phyloP scores from a whole-genome alignment of 306 rosid species.

The Cucurbita maxima region DNA sequence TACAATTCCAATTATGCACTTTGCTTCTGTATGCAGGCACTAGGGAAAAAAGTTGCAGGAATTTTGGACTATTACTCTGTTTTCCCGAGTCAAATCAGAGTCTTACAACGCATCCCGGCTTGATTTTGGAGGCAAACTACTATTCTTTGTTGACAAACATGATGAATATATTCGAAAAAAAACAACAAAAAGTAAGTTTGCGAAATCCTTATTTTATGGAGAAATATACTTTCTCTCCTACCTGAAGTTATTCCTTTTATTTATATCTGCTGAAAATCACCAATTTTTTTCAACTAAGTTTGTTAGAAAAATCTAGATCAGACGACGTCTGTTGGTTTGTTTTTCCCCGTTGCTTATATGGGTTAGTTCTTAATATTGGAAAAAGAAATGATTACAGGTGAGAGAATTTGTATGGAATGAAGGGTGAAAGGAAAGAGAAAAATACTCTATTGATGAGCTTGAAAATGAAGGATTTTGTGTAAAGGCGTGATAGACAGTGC shows the following conservation, averaged over 20 bases:
- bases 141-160: constrained; percentile 1
- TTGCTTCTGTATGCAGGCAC: constrained; percentile 1
- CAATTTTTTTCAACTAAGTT: background rate
- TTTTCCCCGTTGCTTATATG: background rate
- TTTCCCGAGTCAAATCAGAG: background rate
- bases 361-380: background rate
- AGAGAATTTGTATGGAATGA: background rate
- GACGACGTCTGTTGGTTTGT: background rate
- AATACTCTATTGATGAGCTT: background rate
- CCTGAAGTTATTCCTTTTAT: constrained; percentile 3
- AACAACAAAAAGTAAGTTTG: constrained; percentile 1
- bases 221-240: background rate
- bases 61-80: background rate
- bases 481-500: constrained; percentile 33
- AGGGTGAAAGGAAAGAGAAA: background rate
- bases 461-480: constrained; percentile 8
- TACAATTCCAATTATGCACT: constrained; percentile 5
- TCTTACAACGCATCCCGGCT: background rate
- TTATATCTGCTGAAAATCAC: background rate
- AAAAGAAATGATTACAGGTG: background rate
- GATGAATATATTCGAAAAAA: background rate
- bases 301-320: background rate
- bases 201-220: background rate
- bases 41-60: background rate
- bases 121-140: constrained; percentile 6